Conservation (phyloP, 768 basidiomycete genomes). For the Cyclocybe aegerita region DNA sequence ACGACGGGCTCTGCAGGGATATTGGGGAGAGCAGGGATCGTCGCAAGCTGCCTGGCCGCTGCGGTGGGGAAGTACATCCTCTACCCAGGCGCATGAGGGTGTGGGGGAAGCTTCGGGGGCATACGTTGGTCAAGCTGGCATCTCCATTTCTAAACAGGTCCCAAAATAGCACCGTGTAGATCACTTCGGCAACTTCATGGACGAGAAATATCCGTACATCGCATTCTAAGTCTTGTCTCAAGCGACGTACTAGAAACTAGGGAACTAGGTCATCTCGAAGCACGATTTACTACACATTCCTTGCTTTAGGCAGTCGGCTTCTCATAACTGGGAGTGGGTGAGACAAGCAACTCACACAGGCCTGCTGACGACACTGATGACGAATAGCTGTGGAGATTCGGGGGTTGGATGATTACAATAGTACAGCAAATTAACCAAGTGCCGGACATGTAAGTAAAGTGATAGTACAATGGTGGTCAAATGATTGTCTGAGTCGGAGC, state of each 20-base stretch:
- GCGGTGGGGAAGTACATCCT: conserved; percentile 87
- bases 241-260: too few species aligned
- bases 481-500: not conserved
- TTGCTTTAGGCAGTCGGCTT: too few species aligned
- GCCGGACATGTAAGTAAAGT: not conserved
- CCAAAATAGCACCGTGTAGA: conserved; percentile 12
- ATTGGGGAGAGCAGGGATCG: conserved; percentile 67
- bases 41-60: conserved; percentile 71
- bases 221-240: too few species aligned
- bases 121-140: not conserved
- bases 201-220: conserved; percentile 8
- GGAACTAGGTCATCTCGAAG: too few species aligned
- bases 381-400: not conserved
- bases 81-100: not conserved
- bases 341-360: too few species aligned
- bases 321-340: too few species aligned
- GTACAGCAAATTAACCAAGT: conserved; percentile 10
- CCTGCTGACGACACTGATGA: not conserved
- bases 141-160: not conserved
- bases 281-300: too few species aligned
- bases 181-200: conserved; percentile 5
- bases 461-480: not conserved
- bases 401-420: conserved; percentile 5
- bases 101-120: not conserved
- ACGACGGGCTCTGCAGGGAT: conserved; percentile 58